Percentiles rank a stretch among this genome's conserved stretches.
phyloP scores from a whole-genome alignment of 768 basidiomycete species.

The Neoboletus magnificus region DNA sequence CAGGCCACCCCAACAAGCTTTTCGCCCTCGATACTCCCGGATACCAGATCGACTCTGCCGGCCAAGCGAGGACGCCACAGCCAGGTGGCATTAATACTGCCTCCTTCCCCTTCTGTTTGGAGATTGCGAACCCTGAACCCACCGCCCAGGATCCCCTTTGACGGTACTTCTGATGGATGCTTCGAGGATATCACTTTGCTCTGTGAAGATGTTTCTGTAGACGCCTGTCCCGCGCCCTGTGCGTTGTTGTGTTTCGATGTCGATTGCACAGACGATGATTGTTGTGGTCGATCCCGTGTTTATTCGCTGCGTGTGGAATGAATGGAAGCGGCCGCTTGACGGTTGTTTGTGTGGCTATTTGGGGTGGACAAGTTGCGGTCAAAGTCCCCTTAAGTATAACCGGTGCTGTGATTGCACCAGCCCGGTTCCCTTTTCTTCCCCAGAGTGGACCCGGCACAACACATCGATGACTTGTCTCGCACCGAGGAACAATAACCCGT shows the following conservation, averaged over 20 bases:
- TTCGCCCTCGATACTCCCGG: slow-evolving; percentile 38
- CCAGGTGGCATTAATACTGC: slow-evolving; percentile 15
- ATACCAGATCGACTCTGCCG: slow-evolving; percentile 48
- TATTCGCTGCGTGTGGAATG: neutral
- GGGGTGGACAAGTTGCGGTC: slow-evolving; percentile 2
- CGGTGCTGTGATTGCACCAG: neutral
- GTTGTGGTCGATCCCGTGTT: neutral
- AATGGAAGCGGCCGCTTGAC: slow-evolving; percentile 11
- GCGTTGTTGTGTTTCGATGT: neutral
- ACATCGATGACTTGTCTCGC: slow-evolving; percentile 1
- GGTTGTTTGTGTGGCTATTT: slow-evolving; percentile 16
- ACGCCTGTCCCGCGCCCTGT: neutral
- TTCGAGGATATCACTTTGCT: neutral
- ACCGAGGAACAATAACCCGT: slow-evolving; percentile 1
- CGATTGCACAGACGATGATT: neutral
- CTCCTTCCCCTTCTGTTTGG: neutral
- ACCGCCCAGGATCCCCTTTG: neutral
- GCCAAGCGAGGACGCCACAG: slow-evolving; percentile 11
- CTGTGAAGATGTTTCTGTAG: neutral
- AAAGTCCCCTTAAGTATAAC: neutral
- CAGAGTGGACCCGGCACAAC: neutral
- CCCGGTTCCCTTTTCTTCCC: neutral
- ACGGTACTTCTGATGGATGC: neutral
- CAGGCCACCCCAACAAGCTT: slow-evolving; percentile 3
- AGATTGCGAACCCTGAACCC: slow-evolving; percentile 7